phyloP scores from a whole-genome alignment of 257 asterid species.

The Ballota nigra region DNA sequence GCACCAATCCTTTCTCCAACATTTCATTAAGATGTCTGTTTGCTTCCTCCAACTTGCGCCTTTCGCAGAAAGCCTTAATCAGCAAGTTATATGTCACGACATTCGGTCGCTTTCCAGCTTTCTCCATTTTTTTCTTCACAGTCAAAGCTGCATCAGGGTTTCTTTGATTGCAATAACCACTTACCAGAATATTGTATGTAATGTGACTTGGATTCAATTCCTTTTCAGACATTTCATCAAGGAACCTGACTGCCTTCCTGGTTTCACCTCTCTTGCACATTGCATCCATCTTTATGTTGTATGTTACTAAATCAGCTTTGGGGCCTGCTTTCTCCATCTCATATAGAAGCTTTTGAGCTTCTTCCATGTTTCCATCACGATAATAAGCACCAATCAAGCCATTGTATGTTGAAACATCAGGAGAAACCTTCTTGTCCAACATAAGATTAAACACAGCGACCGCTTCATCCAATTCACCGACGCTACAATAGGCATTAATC shows the following conservation, averaged over 20 bases:
- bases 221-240: slow-evolving; percentile 64
- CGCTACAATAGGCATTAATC: slow-evolving; percentile 72
- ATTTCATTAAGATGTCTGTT: slow-evolving; percentile 71
- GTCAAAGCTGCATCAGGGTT: slow-evolving; percentile 58
- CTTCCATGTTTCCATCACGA: slow-evolving; percentile 45
- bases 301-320: slow-evolving; percentile 68
- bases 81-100: slow-evolving; percentile 71
- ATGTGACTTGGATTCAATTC: slow-evolving; percentile 66
- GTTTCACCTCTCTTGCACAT: slow-evolving; percentile 63
- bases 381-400: slow-evolving; percentile 71
- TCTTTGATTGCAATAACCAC: slow-evolving; percentile 69
- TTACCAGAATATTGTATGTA: slow-evolving; percentile 65
- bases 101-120: slow-evolving; percentile 72
- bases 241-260: slow-evolving; percentile 59
- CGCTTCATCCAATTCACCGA: slow-evolving; percentile 61
- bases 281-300: slow-evolving; percentile 62
- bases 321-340: slow-evolving; percentile 69
- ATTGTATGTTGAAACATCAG: slow-evolving; percentile 76
- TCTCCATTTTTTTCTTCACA: slow-evolving; percentile 79
- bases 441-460: slow-evolving; percentile 42
- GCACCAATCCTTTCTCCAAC: slow-evolving; percentile 89
- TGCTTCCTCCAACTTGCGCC: slow-evolving; percentile 67
- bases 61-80: slow-evolving; percentile 68
- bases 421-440: slow-evolving; percentile 50
- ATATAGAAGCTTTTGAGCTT: slow-evolving; percentile 44